A percentile compares a stretch with the other conserved stretches of the same genome.
Conservation (phyloP, 208 protist species). For the Leishmania tropica region DNA sequence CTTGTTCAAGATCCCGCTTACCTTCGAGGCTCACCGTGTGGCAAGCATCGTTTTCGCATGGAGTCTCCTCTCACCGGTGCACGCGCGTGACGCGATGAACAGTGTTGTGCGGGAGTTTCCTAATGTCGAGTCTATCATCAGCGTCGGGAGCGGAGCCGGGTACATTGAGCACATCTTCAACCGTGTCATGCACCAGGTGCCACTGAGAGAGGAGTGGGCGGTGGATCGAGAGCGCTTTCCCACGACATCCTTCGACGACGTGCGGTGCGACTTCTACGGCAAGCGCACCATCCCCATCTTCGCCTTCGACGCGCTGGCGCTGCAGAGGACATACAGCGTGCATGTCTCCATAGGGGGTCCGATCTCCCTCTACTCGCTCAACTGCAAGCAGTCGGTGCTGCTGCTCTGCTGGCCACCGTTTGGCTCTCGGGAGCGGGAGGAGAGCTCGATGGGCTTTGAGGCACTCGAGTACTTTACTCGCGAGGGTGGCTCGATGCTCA, state of each 20-base stretch:
- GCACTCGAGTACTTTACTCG: slow-evolving; percentile 85
- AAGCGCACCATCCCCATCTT: slow-evolving; percentile 60
- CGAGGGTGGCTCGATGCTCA: slow-evolving; percentile 69
- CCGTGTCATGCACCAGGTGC: slow-evolving; percentile 68
- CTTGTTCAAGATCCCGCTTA: slow-evolving; percentile 82
- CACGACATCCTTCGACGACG: slow-evolving; percentile 67
- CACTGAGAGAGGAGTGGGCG: slow-evolving; percentile 35
- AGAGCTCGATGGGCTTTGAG: slow-evolving; percentile 93
- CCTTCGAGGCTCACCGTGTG: slow-evolving; percentile 84
- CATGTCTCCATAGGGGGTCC: slow-evolving; percentile 81
- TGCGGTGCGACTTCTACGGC: slow-evolving; percentile 57
- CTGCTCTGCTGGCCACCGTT: slow-evolving; percentile 92
- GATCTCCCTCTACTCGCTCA: slow-evolving; percentile 70
- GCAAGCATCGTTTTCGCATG: slow-evolving; percentile 81
- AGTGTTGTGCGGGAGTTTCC: slow-evolving; percentile 51
- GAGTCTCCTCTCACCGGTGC: slow-evolving; percentile 76
- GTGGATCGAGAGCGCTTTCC: slow-evolving; percentile 38
- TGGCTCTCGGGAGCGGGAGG: slow-evolving; percentile 83
- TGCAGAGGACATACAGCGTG: slow-evolving; percentile 80
- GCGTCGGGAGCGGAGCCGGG: slow-evolving; percentile 79
- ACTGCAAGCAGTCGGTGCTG: slow-evolving; percentile 67
- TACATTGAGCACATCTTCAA: slow-evolving; percentile 93
- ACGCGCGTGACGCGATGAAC: slow-evolving; percentile 76
- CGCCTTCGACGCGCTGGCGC: slow-evolving; percentile 83
- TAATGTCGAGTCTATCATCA: slow-evolving; percentile 64